These are phyloP conservation scores for Pleurotus eryngii DNA, from an alignment of 768 basidiomycete genomes.

Conservation along the genomic window DNA sequence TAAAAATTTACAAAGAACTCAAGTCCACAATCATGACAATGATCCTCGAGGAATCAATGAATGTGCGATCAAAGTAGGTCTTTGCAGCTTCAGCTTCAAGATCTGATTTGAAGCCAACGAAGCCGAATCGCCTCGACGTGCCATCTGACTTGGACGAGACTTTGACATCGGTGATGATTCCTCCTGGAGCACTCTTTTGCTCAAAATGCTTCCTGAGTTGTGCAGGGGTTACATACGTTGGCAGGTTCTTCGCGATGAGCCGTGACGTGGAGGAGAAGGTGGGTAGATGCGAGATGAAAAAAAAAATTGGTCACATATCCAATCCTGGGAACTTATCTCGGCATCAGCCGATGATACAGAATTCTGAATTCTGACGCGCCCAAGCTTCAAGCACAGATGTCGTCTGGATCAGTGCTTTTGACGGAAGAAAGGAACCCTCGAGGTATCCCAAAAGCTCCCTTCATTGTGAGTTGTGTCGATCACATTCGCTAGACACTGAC, in stretches of 20 bases:
- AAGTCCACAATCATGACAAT: conserved; percentile 78
- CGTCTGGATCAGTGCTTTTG: conserved; percentile 20
- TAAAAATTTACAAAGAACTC: conserved; percentile 22
- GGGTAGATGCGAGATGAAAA: conserved; percentile 3
- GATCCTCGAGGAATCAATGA: conserved; percentile 76
- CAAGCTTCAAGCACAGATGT: not conserved
- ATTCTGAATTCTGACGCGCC: not conserved
- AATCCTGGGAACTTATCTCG: not conserved
- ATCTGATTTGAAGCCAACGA: conserved; percentile 84
- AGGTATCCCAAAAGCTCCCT: conserved; percentile 94
- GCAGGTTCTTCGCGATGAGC: conserved; percentile 80
- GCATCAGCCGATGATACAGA: not conserved
- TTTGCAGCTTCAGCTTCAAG: conserved; percentile 71
- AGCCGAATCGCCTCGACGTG: conserved; percentile 84
- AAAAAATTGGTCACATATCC: not conserved
- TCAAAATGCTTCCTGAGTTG: conserved; percentile 69
- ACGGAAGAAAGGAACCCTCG: conserved; percentile 70
- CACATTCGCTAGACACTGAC: not conserved
- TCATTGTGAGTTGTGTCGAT: conserved; percentile 64
- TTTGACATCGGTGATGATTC: conserved; percentile 82
- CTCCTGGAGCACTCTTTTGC: conserved; percentile 54
- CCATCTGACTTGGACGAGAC: conserved; percentile 76
- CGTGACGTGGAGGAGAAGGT: conserved; percentile 57
- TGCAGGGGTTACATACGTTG: conserved; percentile 60
- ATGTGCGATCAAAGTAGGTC: conserved; percentile 84